phyloP scores from a whole-genome alignment of 73 alveolate species.

The Vitrella brassicaformis region DNA sequence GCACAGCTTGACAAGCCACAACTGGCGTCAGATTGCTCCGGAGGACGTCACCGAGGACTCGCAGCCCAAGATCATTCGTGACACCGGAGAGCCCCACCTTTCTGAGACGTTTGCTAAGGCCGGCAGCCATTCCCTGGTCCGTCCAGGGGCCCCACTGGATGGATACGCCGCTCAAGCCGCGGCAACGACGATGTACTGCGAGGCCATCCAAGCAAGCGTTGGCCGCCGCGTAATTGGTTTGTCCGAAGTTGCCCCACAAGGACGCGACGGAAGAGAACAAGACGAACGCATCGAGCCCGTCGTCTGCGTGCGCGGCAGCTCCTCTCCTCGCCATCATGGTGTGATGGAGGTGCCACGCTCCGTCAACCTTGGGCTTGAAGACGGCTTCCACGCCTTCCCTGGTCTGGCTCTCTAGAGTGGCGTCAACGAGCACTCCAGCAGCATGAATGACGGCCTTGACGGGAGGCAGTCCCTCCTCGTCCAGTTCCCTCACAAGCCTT shows the following conservation, averaged over 20 bases:
- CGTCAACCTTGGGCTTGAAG: slow-evolving; percentile 19
- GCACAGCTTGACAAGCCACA: background rate
- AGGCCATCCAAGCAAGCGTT: slow-evolving; percentile 8
- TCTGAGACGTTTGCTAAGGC: too few species aligned
- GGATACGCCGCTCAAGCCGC: background rate
- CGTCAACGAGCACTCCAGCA: slow-evolving; percentile 18
- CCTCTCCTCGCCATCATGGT: background rate
- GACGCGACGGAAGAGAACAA: slow-evolving; percentile 15
- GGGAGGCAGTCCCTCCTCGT: too few species aligned
- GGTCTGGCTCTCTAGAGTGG: background rate
- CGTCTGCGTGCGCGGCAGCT: background rate
- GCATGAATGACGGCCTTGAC: slow-evolving; percentile 6
- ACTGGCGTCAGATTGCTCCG: background rate
- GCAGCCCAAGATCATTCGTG: background rate
- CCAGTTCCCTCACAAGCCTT: too few species aligned
- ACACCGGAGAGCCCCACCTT: background rate
- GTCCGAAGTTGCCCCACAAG: slow-evolving; percentile 8
- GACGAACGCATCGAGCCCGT: slow-evolving; percentile 2
- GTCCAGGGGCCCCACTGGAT: slow-evolving; percentile 25
- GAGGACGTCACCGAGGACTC: background rate
- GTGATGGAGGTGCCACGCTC: slow-evolving; percentile 6
- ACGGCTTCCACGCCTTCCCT: background rate
- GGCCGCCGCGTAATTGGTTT: slow-evolving; percentile 11
- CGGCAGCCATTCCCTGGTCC: slow-evolving; percentile 20
- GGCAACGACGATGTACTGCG: background rate